These are phyloP conservation scores for Lasiosphaeriaceae sp. DNA, from an alignment of 495 filamentous ascomycete genomes.

Conservation along the genomic window DNA sequence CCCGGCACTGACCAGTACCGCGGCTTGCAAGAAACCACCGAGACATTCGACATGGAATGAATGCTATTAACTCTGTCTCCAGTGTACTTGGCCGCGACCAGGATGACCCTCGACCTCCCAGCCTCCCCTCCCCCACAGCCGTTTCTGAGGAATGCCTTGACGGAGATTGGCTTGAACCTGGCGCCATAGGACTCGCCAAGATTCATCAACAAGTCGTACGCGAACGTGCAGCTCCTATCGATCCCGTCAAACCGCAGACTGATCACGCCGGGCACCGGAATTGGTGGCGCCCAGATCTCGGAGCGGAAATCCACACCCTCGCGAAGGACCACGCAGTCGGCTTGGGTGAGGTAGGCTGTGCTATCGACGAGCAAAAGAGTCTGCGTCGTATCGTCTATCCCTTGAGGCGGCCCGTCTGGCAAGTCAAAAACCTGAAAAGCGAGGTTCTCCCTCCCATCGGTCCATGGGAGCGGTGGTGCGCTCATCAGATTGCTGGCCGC, in stretches of 20 bases:
- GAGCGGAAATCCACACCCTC: constrained; percentile 3
- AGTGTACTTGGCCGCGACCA: constrained; percentile 1
- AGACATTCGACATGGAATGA: neutral
- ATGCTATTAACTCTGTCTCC: neutral
- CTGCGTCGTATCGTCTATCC: no score
- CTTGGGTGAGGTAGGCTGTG: neutral
- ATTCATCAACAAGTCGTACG: neutral
- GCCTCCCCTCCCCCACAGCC: neutral
- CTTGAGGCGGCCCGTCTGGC: no score
- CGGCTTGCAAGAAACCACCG: constrained; percentile 2
- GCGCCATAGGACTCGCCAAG: neutral
- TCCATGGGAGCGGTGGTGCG: no score
- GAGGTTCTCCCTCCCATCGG: no score
- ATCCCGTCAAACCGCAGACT: neutral
- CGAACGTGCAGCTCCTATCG: no score
- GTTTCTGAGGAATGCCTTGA: neutral
- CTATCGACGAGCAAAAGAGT: neutral
- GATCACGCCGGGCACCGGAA: neutral
- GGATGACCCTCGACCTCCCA: neutral
- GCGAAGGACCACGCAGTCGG: constrained; percentile 3
- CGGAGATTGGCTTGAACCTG: neutral
- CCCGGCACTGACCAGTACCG: constrained; percentile 3
- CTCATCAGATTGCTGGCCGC: no score
- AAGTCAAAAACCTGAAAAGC: no score
- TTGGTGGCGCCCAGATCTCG: neutral